A percentile compares a stretch with the other conserved stretches of the same genome.
These are phyloP conservation scores for Graphiopsis chlorocephala DNA, from an alignment of 2,329 filamentous ascomycete genomes.

Conservation along the genomic window DNA sequence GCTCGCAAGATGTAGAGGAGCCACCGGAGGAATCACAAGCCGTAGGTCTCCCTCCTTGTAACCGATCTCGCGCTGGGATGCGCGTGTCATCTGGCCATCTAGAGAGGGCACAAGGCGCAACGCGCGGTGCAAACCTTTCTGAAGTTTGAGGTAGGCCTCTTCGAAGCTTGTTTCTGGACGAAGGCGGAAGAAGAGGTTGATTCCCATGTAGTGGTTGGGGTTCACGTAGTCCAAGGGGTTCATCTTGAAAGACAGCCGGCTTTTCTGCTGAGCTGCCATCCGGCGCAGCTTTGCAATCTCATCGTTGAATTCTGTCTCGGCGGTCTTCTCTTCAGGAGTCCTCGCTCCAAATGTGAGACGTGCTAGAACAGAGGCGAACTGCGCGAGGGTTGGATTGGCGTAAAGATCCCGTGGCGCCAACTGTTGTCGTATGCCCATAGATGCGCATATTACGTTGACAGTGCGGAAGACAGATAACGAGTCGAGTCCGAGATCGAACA, in stretches of 20 bases:
- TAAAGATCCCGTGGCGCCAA: not conserved
- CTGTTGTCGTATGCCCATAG: not conserved
- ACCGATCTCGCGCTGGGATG: not conserved
- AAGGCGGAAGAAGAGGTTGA: constrained; percentile 4
- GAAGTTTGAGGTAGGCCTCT: not conserved
- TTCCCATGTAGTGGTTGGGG: constrained; percentile 4
- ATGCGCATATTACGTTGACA: not conserved
- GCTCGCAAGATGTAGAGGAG: not conserved
- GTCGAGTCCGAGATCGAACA: constrained; percentile 33
- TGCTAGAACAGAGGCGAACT: not conserved
- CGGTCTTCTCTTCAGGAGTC: not conserved
- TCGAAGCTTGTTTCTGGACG: not conserved
- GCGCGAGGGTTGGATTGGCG: not conserved
- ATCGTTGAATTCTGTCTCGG: not conserved
- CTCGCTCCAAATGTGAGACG: not conserved
- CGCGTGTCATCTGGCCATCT: not conserved
- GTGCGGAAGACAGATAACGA: constrained; percentile 25
- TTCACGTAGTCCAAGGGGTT: not conserved
- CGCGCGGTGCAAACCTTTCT: not conserved
- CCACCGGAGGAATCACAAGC: not conserved
- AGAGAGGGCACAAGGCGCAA: not conserved
- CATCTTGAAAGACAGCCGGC: not conserved
- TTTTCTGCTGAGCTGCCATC: not conserved
- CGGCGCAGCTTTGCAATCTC: not conserved
- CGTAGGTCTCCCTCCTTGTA: not conserved